These are phyloP conservation scores for Metschnikowia colocasiae DNA, from an alignment of 805 yeast species.

Conservation along the genomic window DNA sequence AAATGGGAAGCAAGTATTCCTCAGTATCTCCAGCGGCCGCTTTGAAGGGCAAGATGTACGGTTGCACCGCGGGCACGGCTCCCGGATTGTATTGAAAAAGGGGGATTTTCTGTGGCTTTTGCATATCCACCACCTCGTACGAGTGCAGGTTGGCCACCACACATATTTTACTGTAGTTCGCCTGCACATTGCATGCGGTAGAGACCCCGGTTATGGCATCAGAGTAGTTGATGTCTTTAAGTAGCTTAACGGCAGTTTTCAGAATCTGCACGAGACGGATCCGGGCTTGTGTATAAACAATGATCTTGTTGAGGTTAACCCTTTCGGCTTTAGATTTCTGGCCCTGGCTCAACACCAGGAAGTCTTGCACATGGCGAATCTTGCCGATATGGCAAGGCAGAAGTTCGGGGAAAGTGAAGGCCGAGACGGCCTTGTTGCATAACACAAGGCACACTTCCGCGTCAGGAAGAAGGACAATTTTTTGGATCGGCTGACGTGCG, in stretches of 20 bases:
- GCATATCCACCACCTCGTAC: constrained; percentile 38
- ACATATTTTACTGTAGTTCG: constrained; percentile 29
- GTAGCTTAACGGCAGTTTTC: constrained; percentile 26
- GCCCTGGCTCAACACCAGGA: constrained; percentile 24
- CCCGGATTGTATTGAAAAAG: constrained; percentile 30
- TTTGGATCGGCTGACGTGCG: constrained; percentile 15
- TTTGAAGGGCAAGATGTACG: constrained; percentile 13
- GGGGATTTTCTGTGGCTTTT: constrained; percentile 30
- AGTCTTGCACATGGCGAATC: constrained; percentile 32
- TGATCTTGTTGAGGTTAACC: constrained; percentile 23
- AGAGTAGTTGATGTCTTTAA: constrained; percentile 32
- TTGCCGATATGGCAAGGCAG: constrained; percentile 36
- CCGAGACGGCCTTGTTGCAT: constrained; percentile 24
- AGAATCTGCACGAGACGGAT: constrained; percentile 31
- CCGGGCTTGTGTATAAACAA: constrained; percentile 29
- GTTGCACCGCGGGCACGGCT: constrained; percentile 1
- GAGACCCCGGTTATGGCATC: constrained; percentile 28
- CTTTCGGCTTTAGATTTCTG: constrained; percentile 8
- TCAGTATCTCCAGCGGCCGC: constrained; percentile 15
- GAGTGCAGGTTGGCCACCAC: constrained; percentile 30
- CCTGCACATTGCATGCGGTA: constrained; percentile 24
- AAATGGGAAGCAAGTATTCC: constrained; percentile 33
- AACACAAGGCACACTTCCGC: constrained; percentile 26
- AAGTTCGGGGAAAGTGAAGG: constrained; percentile 36
- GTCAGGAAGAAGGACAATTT: constrained; percentile 25